Base-by-base conservation (phyloP, 768 basidiomycete genomes). In the Russula earlei region DNA sequence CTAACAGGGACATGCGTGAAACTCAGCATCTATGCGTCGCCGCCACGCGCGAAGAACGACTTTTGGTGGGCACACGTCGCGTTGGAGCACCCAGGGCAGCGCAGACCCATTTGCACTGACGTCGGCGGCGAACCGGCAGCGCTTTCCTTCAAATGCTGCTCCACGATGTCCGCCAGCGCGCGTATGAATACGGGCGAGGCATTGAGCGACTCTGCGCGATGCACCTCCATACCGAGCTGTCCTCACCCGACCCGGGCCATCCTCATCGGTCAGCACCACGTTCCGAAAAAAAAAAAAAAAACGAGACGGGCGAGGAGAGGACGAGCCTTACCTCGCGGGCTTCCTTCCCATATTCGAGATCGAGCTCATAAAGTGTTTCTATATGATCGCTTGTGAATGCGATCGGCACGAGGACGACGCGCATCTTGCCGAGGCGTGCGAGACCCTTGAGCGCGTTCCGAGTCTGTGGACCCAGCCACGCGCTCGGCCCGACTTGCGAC, bases 301-400 rank as follows among this genome's bases (percentile, higher is more conserved):
- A n/a, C n/a, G n/a, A n/a, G n/a, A n/a, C n/a, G n/a, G n/a, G n/a
- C n/a, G n/a, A n/a, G n/a, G n/a, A n/a, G n/a, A n/a, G n/a, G n/a
- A n/a, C n/a, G n/a, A n/a, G n/a, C n/a, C 81, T 67, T 64, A 93
- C 93, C 82, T 95, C 84, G 68, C 79, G 79, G 9, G 89, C 96
- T 71, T 98, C 94, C 71, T 84, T 84, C 55, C 78, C 78, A 66
- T 98, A 96, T 69, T 99, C 96, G 51, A 94, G 69, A 69, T 99
- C 96, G 48, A 98, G 77, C 73, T 99, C 96, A 65, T 89, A 98
- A 48, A 99, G 75, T 22, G 96, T 99, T 75, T 99, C 96, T 65
- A 99, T 98, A 68, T 99, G 96, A 71, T 99, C 96, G 68, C 87
- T 93, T 14, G 96, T 99, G 74, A 99, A 99, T 24, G 96, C 96